phyloP scores from a whole-genome alignment of 225 moss, liverwort and hornwort genomes.

The Pseudisothecium myosuroides region DNA sequence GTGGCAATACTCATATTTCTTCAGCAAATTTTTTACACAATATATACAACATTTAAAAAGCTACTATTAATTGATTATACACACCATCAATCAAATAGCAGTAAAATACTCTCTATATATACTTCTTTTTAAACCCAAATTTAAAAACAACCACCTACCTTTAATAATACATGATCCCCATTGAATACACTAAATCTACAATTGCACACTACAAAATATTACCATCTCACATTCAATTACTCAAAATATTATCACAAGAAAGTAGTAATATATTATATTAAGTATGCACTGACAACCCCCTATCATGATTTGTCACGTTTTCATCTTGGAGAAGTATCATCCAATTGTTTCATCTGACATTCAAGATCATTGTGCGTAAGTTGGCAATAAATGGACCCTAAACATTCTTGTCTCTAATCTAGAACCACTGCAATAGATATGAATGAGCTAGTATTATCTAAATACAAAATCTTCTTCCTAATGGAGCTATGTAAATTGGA shows the following conservation, averaged over 20 bases:
- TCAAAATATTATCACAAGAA: not conserved
- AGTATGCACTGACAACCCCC: too few species aligned
- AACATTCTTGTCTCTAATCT: not conserved
- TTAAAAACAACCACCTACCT: not conserved
- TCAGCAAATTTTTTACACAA: not conserved
- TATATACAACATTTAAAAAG: not conserved
- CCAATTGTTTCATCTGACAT: not conserved
- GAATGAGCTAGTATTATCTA: not conserved
- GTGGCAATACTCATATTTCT: not conserved
- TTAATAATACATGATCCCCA: too few species aligned
- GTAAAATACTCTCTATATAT: not conserved
- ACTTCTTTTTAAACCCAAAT: not conserved
- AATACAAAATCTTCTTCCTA: not conserved
- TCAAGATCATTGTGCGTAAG: fast-evolving
- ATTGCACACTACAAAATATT: not conserved
- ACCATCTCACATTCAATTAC: not conserved
- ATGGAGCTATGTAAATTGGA: not conserved
- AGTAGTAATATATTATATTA: not conserved
- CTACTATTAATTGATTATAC: too few species aligned
- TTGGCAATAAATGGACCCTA: not conserved
- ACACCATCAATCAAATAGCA: not conserved
- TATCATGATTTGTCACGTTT: fast-evolving
- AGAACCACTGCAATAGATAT: not conserved
- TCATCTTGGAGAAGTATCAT: fast-evolving
- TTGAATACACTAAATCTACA: not conserved